These are phyloP conservation scores for Brassica rapa DNA, from an alignment of 345 rosid genomes.

Conservation along the genomic window DNA sequence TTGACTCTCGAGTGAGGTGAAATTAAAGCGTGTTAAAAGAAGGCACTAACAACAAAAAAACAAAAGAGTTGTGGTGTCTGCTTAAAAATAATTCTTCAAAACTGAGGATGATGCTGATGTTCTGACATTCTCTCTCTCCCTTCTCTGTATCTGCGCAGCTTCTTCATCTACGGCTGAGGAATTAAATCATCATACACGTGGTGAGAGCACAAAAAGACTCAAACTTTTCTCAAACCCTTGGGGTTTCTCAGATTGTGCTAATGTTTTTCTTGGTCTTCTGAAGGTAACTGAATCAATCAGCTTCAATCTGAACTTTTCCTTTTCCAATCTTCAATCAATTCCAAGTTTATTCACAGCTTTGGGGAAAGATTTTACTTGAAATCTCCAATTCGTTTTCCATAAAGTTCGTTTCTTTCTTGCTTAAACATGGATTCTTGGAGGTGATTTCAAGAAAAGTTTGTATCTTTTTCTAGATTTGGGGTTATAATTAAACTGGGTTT, in stretches of 20 bases:
- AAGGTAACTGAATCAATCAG: conserved; percentile 24
- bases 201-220: conserved; percentile 21
- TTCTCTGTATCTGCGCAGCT: neutral
- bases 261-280: conserved; percentile 10
- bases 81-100: conserved; percentile 10
- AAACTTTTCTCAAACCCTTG: conserved; percentile 8
- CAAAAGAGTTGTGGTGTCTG: conserved; percentile 13
- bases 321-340: conserved; percentile 8
- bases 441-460: conserved; percentile 18
- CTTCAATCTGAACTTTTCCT: neutral
- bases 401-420: conserved; percentile 14
- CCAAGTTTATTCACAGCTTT: conserved; percentile 16
- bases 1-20: neutral
- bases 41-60: neutral
- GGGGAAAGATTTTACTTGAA: neutral
- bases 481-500: conserved; percentile 8
- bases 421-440: conserved; percentile 20
- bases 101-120: conserved; percentile 17
- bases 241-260: neutral
- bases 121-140: conserved; percentile 13
- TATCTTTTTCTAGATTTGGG: conserved; percentile 14
- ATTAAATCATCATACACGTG: conserved; percentile 5
- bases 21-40: conserved; percentile 27
- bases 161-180: conserved; percentile 16
- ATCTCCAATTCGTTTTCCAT: conserved; percentile 2